phyloP scores from a whole-genome alignment of 805 yeast genomes.

The Alloascoidea africana region DNA sequence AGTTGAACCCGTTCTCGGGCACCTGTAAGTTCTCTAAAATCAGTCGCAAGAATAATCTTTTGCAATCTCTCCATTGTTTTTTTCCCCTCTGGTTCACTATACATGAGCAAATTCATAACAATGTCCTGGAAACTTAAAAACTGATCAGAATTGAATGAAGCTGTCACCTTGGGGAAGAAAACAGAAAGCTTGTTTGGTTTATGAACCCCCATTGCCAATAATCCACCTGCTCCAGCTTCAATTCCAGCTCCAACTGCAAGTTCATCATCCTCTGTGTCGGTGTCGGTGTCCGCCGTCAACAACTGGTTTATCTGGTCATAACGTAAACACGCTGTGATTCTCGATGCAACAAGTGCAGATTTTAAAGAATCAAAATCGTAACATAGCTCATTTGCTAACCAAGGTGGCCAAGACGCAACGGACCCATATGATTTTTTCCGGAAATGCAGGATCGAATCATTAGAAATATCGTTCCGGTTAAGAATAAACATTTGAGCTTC shows the following conservation, averaged over 20 bases:
- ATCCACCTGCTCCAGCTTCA: background rate
- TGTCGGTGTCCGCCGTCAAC: slow-evolving; percentile 3
- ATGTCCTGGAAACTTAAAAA: slow-evolving; percentile 54
- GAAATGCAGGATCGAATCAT: slow-evolving; percentile 26
- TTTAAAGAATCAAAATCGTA: slow-evolving; percentile 33
- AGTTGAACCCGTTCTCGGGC: slow-evolving; percentile 29
- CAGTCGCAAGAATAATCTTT: slow-evolving; percentile 54
- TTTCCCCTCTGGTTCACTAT: slow-evolving; percentile 57
- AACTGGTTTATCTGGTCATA: slow-evolving; percentile 33
- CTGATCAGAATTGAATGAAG: slow-evolving; percentile 60
- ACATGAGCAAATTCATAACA: slow-evolving; percentile 46
- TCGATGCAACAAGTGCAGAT: slow-evolving; percentile 40
- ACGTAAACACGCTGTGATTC: slow-evolving; percentile 45
- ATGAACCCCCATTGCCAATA: too few relatives aligned
- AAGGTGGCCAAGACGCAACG: slow-evolving; percentile 67
- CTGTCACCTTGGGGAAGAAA: slow-evolving; percentile 54
- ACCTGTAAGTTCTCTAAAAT: slow-evolving; percentile 42
- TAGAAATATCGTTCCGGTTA: slow-evolving; percentile 29
- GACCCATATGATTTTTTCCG: slow-evolving; percentile 48
- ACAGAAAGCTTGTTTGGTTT: slow-evolving; percentile 35
- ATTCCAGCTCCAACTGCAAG: slow-evolving; percentile 14
- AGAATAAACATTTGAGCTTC: slow-evolving; percentile 65
- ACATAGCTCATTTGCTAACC: slow-evolving; percentile 65
- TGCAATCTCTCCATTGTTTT: slow-evolving; percentile 42
- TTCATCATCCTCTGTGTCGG: slow-evolving; percentile 7